Base-by-base conservation (phyloP, 345 rosid genomes). In the Cardamine occulta region DNA sequence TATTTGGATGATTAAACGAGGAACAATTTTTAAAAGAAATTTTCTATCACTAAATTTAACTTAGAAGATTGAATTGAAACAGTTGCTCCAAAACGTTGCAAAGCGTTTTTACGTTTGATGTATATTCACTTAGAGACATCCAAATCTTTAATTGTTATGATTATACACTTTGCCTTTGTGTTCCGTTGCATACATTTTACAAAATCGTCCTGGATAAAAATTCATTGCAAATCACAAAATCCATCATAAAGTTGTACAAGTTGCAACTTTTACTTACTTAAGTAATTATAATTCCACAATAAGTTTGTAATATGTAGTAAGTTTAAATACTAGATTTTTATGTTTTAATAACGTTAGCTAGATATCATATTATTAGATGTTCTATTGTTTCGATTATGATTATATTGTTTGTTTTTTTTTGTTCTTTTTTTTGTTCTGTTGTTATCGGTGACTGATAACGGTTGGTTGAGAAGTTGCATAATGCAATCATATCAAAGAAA, bases 401-500 rank as follows among this genome's bases (percentile, higher is more conserved):
- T 40, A 40, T 13, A 40, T 40, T 40, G n/a, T 3, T 14, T n/a
- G 2, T 0, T 45, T 1, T 45, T 6, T 55, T 7, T 28, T 28
- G 19, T 19, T 26, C 18, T 45, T 1, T 45, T 6, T 55, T 7
- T 28, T 28, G 19, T 19, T 26, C 18, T 55, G n/a, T 56, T 31
- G 11, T 51, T 14, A 26, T 31, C 52, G 21, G 62, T 32, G 42
- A 72, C 15, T 72, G 69, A 62, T 26, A 64, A 44, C 2, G 63
- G 17, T 5, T 63, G 70, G 70, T 39, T 13, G 57, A 74, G 64
- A 64, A 37, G 18, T 40, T 23, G 62, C 56, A 73, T 52, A 42
- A 66, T 66, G 53, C 73, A 74, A 26, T 47, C 60, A 47, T 47
- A 74, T 57, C 66, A 57, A 57, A 17, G 52, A 6, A 59, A 66